phyloP scores from a whole-genome alignment of 2,329 filamentous ascomycete genomes.

The Aaosphaeria arxii region DNA sequence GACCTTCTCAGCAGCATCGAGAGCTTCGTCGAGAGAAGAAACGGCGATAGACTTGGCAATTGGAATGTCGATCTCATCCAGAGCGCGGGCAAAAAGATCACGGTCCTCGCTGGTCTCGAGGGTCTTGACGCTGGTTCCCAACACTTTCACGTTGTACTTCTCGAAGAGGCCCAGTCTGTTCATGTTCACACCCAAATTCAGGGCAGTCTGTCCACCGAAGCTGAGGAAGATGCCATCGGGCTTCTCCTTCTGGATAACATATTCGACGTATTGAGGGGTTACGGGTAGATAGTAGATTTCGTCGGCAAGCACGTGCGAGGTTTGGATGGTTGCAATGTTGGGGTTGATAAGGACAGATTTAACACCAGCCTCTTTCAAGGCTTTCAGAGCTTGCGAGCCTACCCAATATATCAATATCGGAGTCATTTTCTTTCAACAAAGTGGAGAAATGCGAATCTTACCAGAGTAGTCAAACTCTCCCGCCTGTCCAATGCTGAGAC shows the following conservation, averaged over 20 bases:
- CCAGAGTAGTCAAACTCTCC: conserved; percentile 99
- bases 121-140: conserved; percentile 92
- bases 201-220: conserved; percentile 94
- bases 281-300: conserved; percentile 98
- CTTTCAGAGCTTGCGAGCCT: conserved; percentile 96
- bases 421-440: not conserved
- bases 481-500: conserved; percentile 93
- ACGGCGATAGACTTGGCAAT: conserved; percentile 96
- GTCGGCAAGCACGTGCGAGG: conserved; percentile 90
- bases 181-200: conserved; percentile 97
- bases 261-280: conserved; percentile 94
- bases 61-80: conserved; percentile 96
- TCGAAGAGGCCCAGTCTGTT: conserved; percentile 94
- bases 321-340: conserved; percentile 98
- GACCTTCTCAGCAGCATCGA: conserved; percentile 79
- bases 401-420: conserved; percentile 14
- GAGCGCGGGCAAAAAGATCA: conserved; percentile 90
- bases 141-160: conserved; percentile 90
- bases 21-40: conserved; percentile 83
- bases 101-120: conserved; percentile 93
- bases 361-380: conserved; percentile 91
- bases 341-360: conserved; percentile 92
- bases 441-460: conserved; percentile 40
- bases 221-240: conserved; percentile 97
- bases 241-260: conserved; percentile 93